Conservation (phyloP, 441 rosid species). For the Adansonia gregorii region DNA sequence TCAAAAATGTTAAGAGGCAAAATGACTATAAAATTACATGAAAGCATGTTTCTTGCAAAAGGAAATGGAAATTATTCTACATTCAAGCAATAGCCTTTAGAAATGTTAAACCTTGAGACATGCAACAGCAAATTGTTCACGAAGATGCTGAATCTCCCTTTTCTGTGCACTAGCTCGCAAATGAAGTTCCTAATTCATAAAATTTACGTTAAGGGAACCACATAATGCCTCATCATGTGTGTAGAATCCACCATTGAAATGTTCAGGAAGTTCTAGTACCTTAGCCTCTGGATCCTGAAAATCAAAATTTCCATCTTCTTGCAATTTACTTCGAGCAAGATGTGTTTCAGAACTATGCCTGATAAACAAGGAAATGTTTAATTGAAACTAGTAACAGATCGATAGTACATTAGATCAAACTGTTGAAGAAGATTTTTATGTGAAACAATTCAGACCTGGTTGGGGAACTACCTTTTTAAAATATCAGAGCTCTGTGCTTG, state of each 20-base stretch:
- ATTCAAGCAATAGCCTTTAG: conserved; percentile 21
- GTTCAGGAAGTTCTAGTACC: conserved; percentile 46
- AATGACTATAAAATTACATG: conserved; percentile 16
- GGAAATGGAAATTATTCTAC: conserved; percentile 13
- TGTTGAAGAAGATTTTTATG: background rate
- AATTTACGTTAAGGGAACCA: conserved; percentile 33
- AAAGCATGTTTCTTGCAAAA: conserved; percentile 4
- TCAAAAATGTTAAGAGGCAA: conserved; percentile 20
- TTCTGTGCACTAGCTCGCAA: conserved; percentile 62
- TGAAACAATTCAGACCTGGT: conserved; percentile 14
- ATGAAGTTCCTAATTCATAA: conserved; percentile 59
- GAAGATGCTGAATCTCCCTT: conserved; percentile 80
- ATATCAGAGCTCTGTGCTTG: conserved; percentile 44
- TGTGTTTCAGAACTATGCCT: conserved; percentile 41
- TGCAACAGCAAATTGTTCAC: conserved; percentile 72
- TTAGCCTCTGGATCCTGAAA: conserved; percentile 65
- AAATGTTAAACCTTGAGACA: conserved; percentile 64
- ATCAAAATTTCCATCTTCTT: conserved; percentile 38
- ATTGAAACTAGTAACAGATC: conserved; percentile 15
- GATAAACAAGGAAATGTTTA: conserved; percentile 15
- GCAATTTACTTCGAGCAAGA: conserved; percentile 43
- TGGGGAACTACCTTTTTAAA: conserved; percentile 43
- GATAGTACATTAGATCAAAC: background rate
- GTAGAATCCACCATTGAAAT: conserved; percentile 17
- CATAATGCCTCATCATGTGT: conserved; percentile 24